Base-by-base conservation (phyloP, 441 rosid species). In the Codiaeum variegatum region DNA sequence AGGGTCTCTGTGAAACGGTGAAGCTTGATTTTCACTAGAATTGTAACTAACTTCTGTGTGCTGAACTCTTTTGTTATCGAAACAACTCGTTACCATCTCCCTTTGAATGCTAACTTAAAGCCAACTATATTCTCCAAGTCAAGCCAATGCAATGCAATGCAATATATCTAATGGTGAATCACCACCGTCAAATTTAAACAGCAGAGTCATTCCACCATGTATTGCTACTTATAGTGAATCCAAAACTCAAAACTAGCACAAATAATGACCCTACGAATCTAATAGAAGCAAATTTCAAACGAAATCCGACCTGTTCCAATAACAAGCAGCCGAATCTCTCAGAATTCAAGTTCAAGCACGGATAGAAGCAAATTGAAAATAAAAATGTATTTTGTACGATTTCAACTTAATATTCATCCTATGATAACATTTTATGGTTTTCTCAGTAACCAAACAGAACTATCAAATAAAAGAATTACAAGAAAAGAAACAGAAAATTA, bases 1-100 rank as follows among this genome's bases (percentile, higher is more conserved):
- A 16, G 82, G 80, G 31, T 83, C 86, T 70, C 78, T 73, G 36
- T 24, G 79, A 52, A 80, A 74, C 62, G 75, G 71, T 9, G 69
- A 73, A 68, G 38, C 76, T 67, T 60, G 77, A 73, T 40, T 80
- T 63, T 51, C 76, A 76, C 77, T 66, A 49, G 62, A 73, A 59
- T 9, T 70, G n/a, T 58, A n/a, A 44, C 19, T 36, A 40, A 23
- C 23, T 58, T 52, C 55, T 18, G 62, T 15, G 62, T 28, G 28
- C 12, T 58, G 34, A 58, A 28, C 62, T 31, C 28, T 15, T 42
- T 59, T 23, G 24, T 40, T 56, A 59, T 56, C 26, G 0, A 59
- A 70, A 47, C 42, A 58, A 70, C 66, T 28, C 24, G 16, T 42
- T 40, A 58, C 40, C 73, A 70, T 70, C 54, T 58, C 66, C 56